Evolutionary conservation across 352 stramenopile genomes (phyloP), one percentile per base, ranked within the genome.

Genomic region (Phytophthora capsici): DNA sequence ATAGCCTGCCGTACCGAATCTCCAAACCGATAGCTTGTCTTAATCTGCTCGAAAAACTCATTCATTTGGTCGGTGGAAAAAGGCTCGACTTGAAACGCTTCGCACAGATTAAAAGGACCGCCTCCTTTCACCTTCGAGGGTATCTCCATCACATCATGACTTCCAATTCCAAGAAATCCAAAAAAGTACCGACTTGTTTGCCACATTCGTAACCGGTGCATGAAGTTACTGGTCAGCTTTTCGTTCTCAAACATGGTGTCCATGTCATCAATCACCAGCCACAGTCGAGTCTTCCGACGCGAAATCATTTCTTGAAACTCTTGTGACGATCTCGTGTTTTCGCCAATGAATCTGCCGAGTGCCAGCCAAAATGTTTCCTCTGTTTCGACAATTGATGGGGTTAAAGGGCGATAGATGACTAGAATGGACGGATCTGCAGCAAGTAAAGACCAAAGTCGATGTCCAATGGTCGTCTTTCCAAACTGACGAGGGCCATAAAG

Each of bases 121-220:
- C 30, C 40, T 38, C 51, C 57, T 36, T 32, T 23, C 30, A 57
- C 51, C 17, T 34, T 28, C 22, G 49, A 16, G 16, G 48, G 48
- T 6, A 53, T n/a, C 30, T 64, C 12, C 22, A 69, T 14, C 46
- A 73, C 43, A 3, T 69, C 57, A 28, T 68, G 46, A 45, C 64
- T 73, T 49, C 64, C 57, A 48, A 73, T 52, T 10, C 57, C 57
- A 64, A 73, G 64, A 68, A 73, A 73, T 6, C 64, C 64, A 45
- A 17, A 28, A 34, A 73, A 68, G 43, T 56, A 58, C 13, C 28
- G 17, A 28, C 36, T 34, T 30, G 12, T 6, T 37, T 73, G 53
- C 64, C 51, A 73, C 13, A 20, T 51, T n/a, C 48, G 59, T 56
- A 74, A 52, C 16, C 13, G 41, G 0, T 34, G 6, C 16, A 70